phyloP scores from a whole-genome alignment of 176 grass and related monocot species.

The Chloris gayana region DNA sequence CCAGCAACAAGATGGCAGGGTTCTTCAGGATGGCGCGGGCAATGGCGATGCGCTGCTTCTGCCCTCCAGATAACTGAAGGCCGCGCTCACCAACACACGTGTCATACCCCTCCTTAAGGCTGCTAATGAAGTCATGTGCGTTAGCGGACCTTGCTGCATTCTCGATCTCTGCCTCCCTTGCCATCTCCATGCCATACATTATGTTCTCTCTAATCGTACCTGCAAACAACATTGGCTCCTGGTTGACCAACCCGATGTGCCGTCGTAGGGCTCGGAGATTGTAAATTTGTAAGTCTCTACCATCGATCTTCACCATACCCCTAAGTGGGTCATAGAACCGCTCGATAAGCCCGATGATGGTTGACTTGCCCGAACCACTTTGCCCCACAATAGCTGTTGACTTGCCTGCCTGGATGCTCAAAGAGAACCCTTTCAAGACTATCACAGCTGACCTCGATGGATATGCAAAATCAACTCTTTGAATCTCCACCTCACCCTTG shows the following conservation, averaged over 20 bases:
- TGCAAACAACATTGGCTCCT: constrained; percentile 90
- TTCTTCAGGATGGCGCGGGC: constrained; percentile 93
- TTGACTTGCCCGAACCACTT: constrained; percentile 98
- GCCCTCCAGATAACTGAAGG: constrained; percentile 87
- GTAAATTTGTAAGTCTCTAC: constrained; percentile 74
- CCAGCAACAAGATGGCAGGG: constrained; percentile 74
- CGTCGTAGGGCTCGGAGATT: constrained; percentile 61
- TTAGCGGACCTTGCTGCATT: constrained; percentile 79
- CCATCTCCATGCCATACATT: constrained; percentile 63
- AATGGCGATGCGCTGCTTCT: constrained; percentile 93
- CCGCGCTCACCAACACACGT: constrained; percentile 83
- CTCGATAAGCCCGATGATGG: constrained; percentile 90
- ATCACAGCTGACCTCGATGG: constrained; percentile 65
- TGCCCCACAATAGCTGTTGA: constrained; percentile 91
- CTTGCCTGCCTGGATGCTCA: constrained; percentile 74
- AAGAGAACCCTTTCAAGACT: constrained; percentile 80
- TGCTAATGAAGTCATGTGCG: constrained; percentile 92
- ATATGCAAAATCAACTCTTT: constrained; percentile 76
- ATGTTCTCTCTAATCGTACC: constrained; percentile 86
- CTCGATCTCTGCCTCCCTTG: constrained; percentile 71
- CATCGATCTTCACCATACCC: constrained; percentile 73
- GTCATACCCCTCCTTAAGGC: constrained; percentile 88
- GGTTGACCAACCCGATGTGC: constrained; percentile 86
- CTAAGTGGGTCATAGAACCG: constrained; percentile 90
- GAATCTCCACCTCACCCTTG: constrained; percentile 74